Evolutionary conservation across 331 rosid species (phyloP).

Genomic region (Quercus tomentella): DNA sequence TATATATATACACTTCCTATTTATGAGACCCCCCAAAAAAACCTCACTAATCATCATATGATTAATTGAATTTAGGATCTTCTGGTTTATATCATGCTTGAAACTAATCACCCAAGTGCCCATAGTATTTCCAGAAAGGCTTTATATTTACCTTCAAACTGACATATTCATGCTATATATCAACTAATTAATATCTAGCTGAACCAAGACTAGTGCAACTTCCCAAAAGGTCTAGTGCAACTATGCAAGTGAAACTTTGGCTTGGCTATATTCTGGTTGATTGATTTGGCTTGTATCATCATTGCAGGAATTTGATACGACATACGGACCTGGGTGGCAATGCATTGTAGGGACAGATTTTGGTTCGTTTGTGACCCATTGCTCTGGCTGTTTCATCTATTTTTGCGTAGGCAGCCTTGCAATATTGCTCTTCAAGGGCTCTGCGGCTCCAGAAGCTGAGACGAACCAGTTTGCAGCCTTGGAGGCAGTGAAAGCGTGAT

Average conservation of each 20-base stretch:
- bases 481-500: conserved; percentile 35
- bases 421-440: conserved; percentile 73
- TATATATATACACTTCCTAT: no score
- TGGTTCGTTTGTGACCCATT: conserved; percentile 88
- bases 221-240: neutral
- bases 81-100: no score
- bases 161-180: neutral
- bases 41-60: no score
- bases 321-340: conserved; percentile 81
- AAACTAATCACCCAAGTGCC: no score
- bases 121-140: no score
- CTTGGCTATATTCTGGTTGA: neutral
- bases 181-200: neutral
- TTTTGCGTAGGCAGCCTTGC: conserved; percentile 74
- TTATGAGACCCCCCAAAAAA: no score
- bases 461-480: conserved; percentile 44
- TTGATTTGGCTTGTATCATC: neutral
- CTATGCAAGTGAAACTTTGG: neutral
- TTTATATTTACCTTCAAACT: neutral
- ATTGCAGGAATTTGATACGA: conserved; percentile 71
- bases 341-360: conserved; percentile 92
- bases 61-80: no score
- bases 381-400: conserved; percentile 72
- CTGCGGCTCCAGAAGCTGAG: conserved; percentile 44
- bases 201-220: neutral